Evolutionary conservation across 768 basidiomycete genomes (phyloP), one percentile per base, ranked within the genome.

Genomic region (Lentinula edodes): DNA sequence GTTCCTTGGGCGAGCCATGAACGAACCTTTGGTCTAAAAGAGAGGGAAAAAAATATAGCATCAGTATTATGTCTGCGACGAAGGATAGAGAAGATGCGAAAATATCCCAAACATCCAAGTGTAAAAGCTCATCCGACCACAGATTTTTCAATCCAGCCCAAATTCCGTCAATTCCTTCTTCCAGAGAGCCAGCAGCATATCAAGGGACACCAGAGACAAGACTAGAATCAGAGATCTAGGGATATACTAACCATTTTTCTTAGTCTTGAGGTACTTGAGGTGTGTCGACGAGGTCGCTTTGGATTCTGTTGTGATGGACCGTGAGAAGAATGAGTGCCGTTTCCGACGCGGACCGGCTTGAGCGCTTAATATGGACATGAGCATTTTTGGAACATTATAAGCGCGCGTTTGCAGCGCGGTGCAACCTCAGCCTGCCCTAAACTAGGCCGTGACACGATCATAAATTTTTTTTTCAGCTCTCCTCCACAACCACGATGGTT

Each of bases 1-100:
- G 18, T 16, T n/a, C 18, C 16, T 45, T 20, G 5, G 10, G 28
- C 28, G 15, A 36, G 8, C 6, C 50, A 15, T 13, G 59, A 28
- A 78, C 85, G 72, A 78, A 93, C 91, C 91, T 91, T 93, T 93
- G 77, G 90, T 92, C 91, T 91, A 77, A 64, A 61, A 68, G 70
- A 45, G 56, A 35, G 28, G 42, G 52, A 65, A 67, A 52, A 2
- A 5, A 1, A 13, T 13, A 62, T 43, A 35, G 28, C n/a, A 28
- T 58, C 39, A 58, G 56, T 32, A 43, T 10, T 12, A 32, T 6
- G 1, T 15, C 10, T 56, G 6, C 12, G 3, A 23, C 7, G 6
- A 32, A n/a, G 3, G 16, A 42, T 28, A 34, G 18, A 36, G 34
- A 35, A 28, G 18, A 41, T 41, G 23, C 39, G 15, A 15, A 5